Conservation (phyloP, 1,139 yeast species). For the Arxiozyma bovina region DNA sequence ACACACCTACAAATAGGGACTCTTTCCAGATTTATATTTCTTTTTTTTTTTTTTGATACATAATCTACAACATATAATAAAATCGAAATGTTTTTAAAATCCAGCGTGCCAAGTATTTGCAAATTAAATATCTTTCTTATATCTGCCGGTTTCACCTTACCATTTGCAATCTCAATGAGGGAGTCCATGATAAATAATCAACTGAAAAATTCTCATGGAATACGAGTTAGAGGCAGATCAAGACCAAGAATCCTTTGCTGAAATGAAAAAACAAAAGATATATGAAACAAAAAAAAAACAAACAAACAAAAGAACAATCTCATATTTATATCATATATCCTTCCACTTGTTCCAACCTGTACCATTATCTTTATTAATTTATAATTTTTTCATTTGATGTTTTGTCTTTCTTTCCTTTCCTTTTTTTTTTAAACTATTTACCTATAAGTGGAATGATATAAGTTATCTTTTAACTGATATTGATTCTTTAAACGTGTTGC, state of each 20-base stretch:
- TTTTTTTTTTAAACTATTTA: not conserved
- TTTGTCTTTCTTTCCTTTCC: not conserved
- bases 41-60: not conserved
- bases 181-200: conserved; percentile 6
- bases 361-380: not conserved
- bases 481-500: too few relatives aligned
- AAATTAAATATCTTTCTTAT: conserved; percentile 16
- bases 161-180: conserved; percentile 17
- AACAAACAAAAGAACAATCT: not conserved
- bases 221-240: conserved; percentile 8
- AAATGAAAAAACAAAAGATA: too few relatives aligned
- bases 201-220: not conserved
- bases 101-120: conserved; percentile 6
- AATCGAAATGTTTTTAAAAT: not conserved
- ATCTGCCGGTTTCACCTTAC: conserved; percentile 18
- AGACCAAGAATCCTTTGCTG: conserved; percentile 11
- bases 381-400: not conserved
- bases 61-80: not conserved
- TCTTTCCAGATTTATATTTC: too few relatives aligned
- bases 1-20: not conserved
- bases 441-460: too few relatives aligned
- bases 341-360: not conserved
- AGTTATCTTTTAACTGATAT: too few relatives aligned
- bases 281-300: conserved; percentile 7
- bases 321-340: not conserved